These are phyloP conservation scores for Fusarium scirpi DNA, from an alignment of 2,329 filamentous ascomycete species.

Conservation along the genomic window DNA sequence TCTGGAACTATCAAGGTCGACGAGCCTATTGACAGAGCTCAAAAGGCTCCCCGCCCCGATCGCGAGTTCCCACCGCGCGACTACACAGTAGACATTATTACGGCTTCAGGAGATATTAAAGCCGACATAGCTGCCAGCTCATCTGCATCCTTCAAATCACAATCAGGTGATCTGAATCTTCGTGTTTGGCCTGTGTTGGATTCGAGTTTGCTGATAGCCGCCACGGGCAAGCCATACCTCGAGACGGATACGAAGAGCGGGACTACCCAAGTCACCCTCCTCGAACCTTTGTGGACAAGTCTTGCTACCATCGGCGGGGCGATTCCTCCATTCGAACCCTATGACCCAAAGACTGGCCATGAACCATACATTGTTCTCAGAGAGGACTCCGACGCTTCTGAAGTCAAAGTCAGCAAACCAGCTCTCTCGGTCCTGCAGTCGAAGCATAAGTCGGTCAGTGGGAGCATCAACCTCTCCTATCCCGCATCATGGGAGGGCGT, in stretches of 20 bases:
- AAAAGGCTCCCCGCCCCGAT: slow-evolving; percentile 31
- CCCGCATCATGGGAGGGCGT: slow-evolving; percentile 64
- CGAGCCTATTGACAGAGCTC: slow-evolving; percentile 54
- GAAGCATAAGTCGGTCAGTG: slow-evolving; percentile 60
- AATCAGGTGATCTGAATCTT: slow-evolving; percentile 57
- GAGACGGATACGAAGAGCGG: slow-evolving; percentile 61
- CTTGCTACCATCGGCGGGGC: slow-evolving; percentile 13
- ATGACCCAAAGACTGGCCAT: slow-evolving; percentile 38
- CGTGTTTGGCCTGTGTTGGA: slow-evolving; percentile 60
- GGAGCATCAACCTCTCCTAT: slow-evolving; percentile 57
- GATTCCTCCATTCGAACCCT: slow-evolving; percentile 26
- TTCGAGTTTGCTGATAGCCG: slow-evolving; percentile 21
- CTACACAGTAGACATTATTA: slow-evolving; percentile 59
- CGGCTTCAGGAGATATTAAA: slow-evolving; percentile 59
- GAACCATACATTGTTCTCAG: slow-evolving; percentile 35
- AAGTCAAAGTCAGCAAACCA: slow-evolving; percentile 15
- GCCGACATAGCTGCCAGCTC: slow-evolving; percentile 57
- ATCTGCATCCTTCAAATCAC: slow-evolving; percentile 52
- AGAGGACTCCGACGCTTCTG: neutral
- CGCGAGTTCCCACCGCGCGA: slow-evolving; percentile 58
- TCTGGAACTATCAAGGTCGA: slow-evolving; percentile 59
- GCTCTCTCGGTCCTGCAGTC: slow-evolving; percentile 54
- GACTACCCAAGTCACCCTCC: slow-evolving; percentile 52
- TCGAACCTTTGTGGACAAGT: slow-evolving; percentile 59
- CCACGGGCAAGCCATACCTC: slow-evolving; percentile 47